Evolutionary conservation across 352 stramenopile genomes (phyloP), one percentile per base, ranked within the genome.

Genomic region (Globisporangium recalcitrans): DNA sequence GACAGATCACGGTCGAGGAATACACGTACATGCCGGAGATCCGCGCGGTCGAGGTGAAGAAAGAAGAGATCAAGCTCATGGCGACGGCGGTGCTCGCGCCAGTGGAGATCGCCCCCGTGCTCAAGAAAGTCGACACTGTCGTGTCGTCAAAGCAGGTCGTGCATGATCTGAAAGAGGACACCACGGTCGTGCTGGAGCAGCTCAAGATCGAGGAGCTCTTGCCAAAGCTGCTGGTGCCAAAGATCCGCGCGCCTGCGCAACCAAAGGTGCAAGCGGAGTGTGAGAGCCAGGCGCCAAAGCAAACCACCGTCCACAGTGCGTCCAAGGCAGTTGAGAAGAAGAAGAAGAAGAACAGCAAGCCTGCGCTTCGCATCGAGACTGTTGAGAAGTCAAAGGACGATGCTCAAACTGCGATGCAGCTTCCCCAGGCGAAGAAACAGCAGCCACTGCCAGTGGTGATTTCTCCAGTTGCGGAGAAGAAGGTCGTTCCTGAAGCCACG

Each of bases 1-100:
- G 59, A 19, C 42, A 57, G 19, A 44, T 64, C 26, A 60, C 59
- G n/a, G 36, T 64, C 34, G 59, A 62, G 22, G 56, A 62, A 42
- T 62, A 53, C 21, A 62, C 56, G 27, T 27, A 34, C 3, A 10
- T 62, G 13, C 44, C 56, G 9, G 56, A 38, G 32, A 32, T 3
- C 27, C 49, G 26, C 27, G 27, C 26, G 13, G 49, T 40, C 26
- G 27, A 49, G 42, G n/a, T 36, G 42, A 55, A 55, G 51, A 29
- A 44, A 42, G 27, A 57, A 42, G 56, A 29, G 31, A 29, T 27
- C 19, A n/a, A 59, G 36, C 19, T 57, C 14, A 13, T 19, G 21
- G 16, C 27, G 8, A 40, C 29, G 9, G 6, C 40, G 10, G 22
- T 19, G 1, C 44, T 49, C 19, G 31, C 44, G 0, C 46, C 47